These are phyloP conservation scores for Gastrolobium villosum DNA, from an alignment of 306 rosid genomes.

Conservation along the genomic window DNA sequence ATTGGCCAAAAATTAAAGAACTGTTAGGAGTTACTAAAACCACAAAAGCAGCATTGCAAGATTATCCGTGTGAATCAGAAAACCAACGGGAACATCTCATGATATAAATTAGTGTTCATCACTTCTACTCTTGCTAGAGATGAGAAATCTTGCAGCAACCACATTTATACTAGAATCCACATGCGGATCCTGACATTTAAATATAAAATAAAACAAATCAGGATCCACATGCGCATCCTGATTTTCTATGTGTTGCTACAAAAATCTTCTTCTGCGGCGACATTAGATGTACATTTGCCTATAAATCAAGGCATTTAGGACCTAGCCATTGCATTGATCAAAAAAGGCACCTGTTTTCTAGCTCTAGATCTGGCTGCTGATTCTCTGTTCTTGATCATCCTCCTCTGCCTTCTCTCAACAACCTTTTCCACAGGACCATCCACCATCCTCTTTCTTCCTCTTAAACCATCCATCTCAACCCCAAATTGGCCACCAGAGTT, in stretches of 20 bases:
- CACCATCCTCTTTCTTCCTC: constrained; percentile 79
- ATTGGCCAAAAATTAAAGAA: no score
- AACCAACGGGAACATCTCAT: background rate
- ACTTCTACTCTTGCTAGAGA: no score
- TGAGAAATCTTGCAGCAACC: no score
- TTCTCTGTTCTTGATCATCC: constrained; percentile 97
- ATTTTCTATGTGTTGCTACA: no score
- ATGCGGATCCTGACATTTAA: no score
- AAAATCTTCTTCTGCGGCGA: no score
- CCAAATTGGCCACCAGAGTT: constrained; percentile 60
- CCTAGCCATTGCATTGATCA: background rate
- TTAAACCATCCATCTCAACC: constrained; percentile 67
- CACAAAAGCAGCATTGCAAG: background rate
- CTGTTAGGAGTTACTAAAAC: no score
- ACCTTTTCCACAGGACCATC: constrained; percentile 92
- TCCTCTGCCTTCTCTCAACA: constrained; percentile 95
- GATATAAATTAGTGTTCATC: background rate
- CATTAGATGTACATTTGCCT: no score
- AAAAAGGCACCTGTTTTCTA: constrained; percentile 80
- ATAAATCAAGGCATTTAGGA: no score
- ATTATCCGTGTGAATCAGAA: background rate
- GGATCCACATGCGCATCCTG: no score
- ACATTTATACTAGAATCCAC: no score
- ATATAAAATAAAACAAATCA: no score
- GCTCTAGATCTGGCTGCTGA: constrained; percentile 99